Evolutionary conservation across 371 early-diverging fungal species (phyloP).

Genomic region (Paramicrosporidium saccamoebae): DNA sequence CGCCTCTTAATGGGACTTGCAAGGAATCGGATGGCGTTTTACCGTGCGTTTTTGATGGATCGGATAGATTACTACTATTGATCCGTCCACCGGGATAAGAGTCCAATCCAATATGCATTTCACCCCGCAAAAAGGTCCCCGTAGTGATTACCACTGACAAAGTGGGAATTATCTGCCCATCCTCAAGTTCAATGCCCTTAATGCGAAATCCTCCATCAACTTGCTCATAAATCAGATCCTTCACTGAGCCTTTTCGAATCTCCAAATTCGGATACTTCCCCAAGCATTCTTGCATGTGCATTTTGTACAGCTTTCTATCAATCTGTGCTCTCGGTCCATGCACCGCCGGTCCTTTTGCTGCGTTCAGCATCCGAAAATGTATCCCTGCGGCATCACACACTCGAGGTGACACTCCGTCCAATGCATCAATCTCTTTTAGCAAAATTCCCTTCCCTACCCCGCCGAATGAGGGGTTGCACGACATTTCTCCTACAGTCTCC

Average conservation of each 20-base stretch:
- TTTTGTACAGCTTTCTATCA: constrained; percentile 37
- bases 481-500: constrained; percentile 57
- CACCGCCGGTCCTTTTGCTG: constrained; percentile 54
- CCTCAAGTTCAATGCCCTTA: constrained; percentile 6
- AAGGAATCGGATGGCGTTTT: no score
- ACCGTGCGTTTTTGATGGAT: no score
- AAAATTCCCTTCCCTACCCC: constrained; percentile 53
- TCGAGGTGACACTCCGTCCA: constrained; percentile 44
- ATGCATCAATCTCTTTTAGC: constrained; percentile 42
- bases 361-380: constrained; percentile 47
- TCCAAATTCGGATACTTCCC: constrained; percentile 25
- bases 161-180: constrained; percentile 22
- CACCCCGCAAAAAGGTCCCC: constrained; percentile 49
- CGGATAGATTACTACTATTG: no score
- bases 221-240: constrained; percentile 21
- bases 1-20: no score
- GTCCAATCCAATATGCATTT: constrained; percentile 37
- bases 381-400: constrained; percentile 46
- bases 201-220: constrained; percentile 4
- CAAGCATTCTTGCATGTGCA: constrained; percentile 22
- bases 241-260: constrained; percentile 26
- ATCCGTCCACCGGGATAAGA: constrained; percentile 41
- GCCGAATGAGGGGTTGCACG: constrained; percentile 59
- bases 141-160: constrained; percentile 42
- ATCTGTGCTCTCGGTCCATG: constrained; percentile 60